Percentiles rank a stretch among this genome's conserved stretches.
Evolutionary conservation across 106 monocot species (phyloP).

Genomic region (Allium sativum): DNA sequence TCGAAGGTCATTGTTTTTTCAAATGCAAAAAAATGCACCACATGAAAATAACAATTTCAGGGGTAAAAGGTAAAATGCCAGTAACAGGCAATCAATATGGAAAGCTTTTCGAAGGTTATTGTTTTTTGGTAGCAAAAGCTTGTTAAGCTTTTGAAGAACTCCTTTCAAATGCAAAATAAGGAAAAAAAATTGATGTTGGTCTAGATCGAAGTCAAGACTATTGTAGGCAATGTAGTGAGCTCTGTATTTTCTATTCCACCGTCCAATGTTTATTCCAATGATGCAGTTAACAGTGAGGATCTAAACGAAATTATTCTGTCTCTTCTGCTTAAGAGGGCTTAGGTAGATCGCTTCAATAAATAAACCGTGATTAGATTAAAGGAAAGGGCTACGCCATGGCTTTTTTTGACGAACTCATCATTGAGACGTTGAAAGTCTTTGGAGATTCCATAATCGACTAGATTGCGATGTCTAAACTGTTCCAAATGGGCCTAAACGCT

Average conservation of each 20-base stretch:
- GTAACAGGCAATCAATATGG: constrained; percentile 35
- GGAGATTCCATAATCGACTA: constrained; percentile 44
- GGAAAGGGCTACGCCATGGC: constrained; percentile 15
- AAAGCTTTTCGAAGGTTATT: constrained; percentile 25
- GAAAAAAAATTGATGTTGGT: constrained; percentile 54
- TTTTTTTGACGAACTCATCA: constrained; percentile 34
- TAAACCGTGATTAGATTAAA: constrained; percentile 14
- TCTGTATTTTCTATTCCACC: constrained; percentile 67
- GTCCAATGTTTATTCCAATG: constrained; percentile 43
- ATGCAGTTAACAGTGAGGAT: constrained; percentile 40
- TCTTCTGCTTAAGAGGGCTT: constrained; percentile 10
- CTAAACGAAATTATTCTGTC: constrained; percentile 15
- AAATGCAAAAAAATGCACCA: no score
- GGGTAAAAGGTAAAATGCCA: constrained; percentile 66
- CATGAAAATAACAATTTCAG: no score
- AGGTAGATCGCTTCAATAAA: constrained; percentile 21
- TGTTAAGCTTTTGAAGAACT: constrained; percentile 29
- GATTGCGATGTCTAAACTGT: constrained; percentile 28
- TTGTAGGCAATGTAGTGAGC: constrained; percentile 67
- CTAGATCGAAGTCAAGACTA: constrained; percentile 50
- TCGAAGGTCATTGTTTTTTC: no score
- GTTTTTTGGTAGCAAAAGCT: constrained; percentile 36
- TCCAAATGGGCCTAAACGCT: constrained; percentile 35
- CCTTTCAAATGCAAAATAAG: constrained; percentile 32
- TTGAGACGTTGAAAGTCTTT: constrained; percentile 47